These are phyloP conservation scores for Adansonia grandidieri DNA, from an alignment of 441 rosid genomes.

Conservation along the genomic window DNA sequence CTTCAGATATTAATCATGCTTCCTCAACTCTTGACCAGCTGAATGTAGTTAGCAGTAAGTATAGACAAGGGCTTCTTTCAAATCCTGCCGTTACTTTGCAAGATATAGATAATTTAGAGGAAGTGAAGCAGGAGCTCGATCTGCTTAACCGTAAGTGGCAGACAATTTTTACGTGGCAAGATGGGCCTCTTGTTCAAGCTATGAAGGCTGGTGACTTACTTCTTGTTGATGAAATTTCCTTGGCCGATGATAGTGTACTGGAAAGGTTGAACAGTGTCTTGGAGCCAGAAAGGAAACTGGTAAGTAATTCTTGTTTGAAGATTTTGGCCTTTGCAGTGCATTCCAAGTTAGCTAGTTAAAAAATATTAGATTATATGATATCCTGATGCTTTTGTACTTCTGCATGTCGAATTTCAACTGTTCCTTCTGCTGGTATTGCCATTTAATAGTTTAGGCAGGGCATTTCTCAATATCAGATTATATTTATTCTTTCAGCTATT, in stretches of 20 bases:
- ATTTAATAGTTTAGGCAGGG: conserved; percentile 4
- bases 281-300: conserved; percentile 94
- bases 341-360: conserved; percentile 6
- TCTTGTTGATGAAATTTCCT: conserved; percentile 96
- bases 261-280: conserved; percentile 96
- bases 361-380: neutral
- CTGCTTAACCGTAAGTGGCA: conserved; percentile 80
- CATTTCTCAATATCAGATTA: neutral
- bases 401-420: neutral
- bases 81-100: conserved; percentile 41
- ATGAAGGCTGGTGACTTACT: conserved; percentile 91
- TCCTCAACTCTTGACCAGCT: conserved; percentile 61
- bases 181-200: conserved; percentile 96
- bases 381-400: conserved; percentile 10
- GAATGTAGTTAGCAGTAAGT: conserved; percentile 43
- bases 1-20: conserved; percentile 72
- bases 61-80: conserved; percentile 50
- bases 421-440: neutral
- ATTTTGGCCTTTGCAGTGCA: conserved; percentile 2
- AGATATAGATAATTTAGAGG: conserved; percentile 62
- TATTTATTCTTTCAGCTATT: conserved; percentile 1
- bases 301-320: conserved; percentile 38
- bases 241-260: conserved; percentile 98
- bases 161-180: conserved; percentile 92
- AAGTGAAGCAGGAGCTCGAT: conserved; percentile 55